Evolutionary conservation across 495 filamentous ascomycete genomes (phyloP), one percentile per base, ranked within the genome.

Genomic region (Neurospora hispaniola): DNA sequence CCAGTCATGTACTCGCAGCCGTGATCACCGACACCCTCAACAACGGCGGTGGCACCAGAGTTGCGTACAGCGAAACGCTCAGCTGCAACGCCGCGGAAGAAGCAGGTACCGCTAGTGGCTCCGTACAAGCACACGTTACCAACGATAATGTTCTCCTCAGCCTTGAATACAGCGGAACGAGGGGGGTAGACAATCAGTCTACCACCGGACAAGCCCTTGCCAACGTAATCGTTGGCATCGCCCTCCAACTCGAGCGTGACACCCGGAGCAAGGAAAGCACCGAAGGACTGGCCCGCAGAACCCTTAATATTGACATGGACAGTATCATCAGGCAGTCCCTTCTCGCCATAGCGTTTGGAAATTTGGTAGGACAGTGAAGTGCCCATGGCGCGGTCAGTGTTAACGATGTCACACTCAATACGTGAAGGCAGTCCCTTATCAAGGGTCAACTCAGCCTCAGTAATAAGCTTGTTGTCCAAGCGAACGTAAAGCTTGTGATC

Each of bases 1-100:
- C 96, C 96, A 73, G 96, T 99, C 96, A 99, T 99, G 88, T 99
- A 99, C 85, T 99, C 96, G 80, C 95, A 98, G 69, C 95, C 94
- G 80, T 99, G 96, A 81, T 99, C 96, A 86, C 96, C 96, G 71
- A 97, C 90, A 82, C 96, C 96, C 84, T 99, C 96, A 75, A 98
- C 95, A 75, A 99, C 93, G 41, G 96, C 96, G 40, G 91, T 98
- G 59, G 93, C 96, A 80, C 96, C 96, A 1, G 96, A 98, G 86
- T 99, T 99, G 75, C 96, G 93, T 71, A 99, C 96, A 69, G 94
- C 95, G 78, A 99, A 99, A 76, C 96, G 93, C 86, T 99, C 96
- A 41, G 96, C 96, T 77, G 96, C 96, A 39, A 98, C 87, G 85
- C 96, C 96, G 74, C 96, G 93, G 93, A 99, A 98, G 91, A 94